Conservation (phyloP, 805 yeast genomes). For the Debaryomyces castellii region DNA sequence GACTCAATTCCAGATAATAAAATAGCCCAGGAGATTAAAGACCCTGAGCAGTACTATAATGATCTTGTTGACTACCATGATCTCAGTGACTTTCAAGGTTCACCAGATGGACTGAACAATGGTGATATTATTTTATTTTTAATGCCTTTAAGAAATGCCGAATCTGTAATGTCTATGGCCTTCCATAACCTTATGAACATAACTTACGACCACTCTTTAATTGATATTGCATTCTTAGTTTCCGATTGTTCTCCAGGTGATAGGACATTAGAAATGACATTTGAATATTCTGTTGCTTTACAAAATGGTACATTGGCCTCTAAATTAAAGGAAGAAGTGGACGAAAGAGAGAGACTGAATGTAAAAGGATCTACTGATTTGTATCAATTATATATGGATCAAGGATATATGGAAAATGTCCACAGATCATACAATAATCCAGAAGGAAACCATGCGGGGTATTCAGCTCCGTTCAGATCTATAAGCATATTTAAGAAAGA, state of each 20-base stretch:
- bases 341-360: constrained; percentile 27
- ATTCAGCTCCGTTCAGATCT: constrained; percentile 69
- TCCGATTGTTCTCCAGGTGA: constrained; percentile 76
- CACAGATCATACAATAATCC: constrained; percentile 63
- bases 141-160: constrained; percentile 80
- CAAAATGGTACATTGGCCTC: constrained; percentile 67
- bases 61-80: constrained; percentile 62
- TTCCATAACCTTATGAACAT: constrained; percentile 83
- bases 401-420: constrained; percentile 54
- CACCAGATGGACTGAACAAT: constrained; percentile 44
- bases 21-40: constrained; percentile 5
- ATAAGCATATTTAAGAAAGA: constrained; percentile 79
- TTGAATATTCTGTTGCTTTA: constrained; percentile 63
- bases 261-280: constrained; percentile 61
- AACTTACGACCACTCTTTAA: constrained; percentile 77
- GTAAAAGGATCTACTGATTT: constrained; percentile 59
- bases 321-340: constrained; percentile 44
- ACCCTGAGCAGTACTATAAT: constrained; percentile 36
- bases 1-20: not conserved
- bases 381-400: constrained; percentile 70
- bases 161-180: constrained; percentile 73
- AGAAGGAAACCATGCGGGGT: constrained; percentile 52
- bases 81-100: constrained; percentile 55
- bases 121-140: constrained; percentile 68
- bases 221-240: constrained; percentile 78